Conservation (phyloP, 176 grass and related monocot genomes). For the Bonia amplexicaulis region DNA sequence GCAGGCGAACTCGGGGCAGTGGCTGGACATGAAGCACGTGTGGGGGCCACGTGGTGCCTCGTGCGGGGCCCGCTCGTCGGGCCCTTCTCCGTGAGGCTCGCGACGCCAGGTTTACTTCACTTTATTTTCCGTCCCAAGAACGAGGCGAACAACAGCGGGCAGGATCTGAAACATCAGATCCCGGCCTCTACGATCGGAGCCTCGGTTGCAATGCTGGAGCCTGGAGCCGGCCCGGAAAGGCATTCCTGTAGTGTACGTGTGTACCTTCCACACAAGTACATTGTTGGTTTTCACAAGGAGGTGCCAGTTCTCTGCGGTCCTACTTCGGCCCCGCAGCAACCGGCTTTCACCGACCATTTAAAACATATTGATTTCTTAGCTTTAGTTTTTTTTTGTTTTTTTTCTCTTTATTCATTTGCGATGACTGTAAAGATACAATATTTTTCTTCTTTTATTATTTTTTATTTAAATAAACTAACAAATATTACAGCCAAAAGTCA, state of each 20-base stretch:
- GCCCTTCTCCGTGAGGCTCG: constrained; percentile 79
- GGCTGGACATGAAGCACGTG: constrained; percentile 89
- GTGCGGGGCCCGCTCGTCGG: constrained; percentile 62
- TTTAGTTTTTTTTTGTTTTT: too few species aligned
- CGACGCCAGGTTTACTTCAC: constrained; percentile 24
- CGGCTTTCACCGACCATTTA: too few species aligned
- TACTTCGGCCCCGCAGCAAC: background rate
- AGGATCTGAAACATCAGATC: background rate
- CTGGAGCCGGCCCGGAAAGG: background rate
- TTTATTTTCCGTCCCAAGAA: background rate
- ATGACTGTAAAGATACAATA: too few species aligned
- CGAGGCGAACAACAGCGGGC: background rate
- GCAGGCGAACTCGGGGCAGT: constrained; percentile 83
- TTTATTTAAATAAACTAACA: too few species aligned
- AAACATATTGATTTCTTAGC: too few species aligned
- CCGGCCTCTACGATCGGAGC: background rate
- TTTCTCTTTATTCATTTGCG: too few species aligned
- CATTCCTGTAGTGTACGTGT: background rate
- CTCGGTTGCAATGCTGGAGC: background rate
- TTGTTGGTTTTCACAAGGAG: background rate
- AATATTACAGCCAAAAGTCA: too few species aligned
- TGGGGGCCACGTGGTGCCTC: constrained; percentile 95
- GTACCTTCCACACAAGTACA: background rate
- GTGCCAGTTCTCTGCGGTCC: background rate
- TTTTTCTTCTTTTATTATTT: too few species aligned